Evolutionary conservation across 495 filamentous ascomycete species (phyloP), one percentile per base, ranked within the genome.

Genomic region (Saxophila tyrrhenica): DNA sequence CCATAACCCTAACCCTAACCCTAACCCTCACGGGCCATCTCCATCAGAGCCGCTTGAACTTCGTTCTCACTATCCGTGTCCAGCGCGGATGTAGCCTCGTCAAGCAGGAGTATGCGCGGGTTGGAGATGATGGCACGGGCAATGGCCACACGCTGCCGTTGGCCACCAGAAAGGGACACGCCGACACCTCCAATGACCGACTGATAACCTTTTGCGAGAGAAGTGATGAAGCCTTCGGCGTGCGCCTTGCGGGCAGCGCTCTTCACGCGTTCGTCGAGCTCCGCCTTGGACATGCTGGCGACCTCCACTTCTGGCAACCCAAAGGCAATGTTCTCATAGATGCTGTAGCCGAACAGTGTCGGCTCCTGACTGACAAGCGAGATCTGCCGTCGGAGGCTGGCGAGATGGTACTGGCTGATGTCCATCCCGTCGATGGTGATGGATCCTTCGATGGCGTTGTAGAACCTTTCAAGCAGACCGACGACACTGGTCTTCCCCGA

Each of bases 401-500:
- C 87, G 64, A 97, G 95, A 3, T 87, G 94, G 56, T 94, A 69
- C 61, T 86, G 81, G 58, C 85, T 78, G 10, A 96, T 83, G 66
- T 96, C 85, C 45, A 83, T 78, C 5, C 84, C 86, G 65, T 95
- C 94, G 43, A 98, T 70, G 56, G 80, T 73, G 49, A 97, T 94
- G 59, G 74, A 81, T 15, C 94, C 92, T 29, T 76, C 77, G 44
- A 77, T 70, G 39, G 82, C 72, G 66, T 95, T 90, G 70, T 97
- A 98, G 69, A 94, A 98, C 2, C 92, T 82, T 76, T 94, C 97
- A 56, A 98, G 78, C 19, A 97, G 75, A 13, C 92, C 83, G 72
- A 98, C 94, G n/a, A 96, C 82, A 2, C 94, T 97, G 1, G 91
- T 95, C 66, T 98, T 98, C 51, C 92, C 94, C 42, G 90, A 92